Conservation (phyloP, 805 yeast genomes). For the Pachysolen tannophilus region DNA sequence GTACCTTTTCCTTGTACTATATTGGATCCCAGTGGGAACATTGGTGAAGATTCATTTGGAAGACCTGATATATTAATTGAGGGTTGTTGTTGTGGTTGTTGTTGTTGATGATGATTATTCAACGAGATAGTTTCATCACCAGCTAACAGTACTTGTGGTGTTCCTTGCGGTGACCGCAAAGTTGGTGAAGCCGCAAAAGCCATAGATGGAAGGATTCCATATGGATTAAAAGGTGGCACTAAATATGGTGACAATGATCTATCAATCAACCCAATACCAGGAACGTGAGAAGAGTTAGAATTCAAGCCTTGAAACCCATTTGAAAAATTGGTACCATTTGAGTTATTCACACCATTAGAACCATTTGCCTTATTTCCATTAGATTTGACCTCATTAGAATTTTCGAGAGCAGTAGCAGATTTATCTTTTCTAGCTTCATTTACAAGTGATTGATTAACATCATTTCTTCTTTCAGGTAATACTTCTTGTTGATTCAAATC, state of each 20-base stretch:
- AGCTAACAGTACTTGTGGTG: constrained; percentile 7
- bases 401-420: too few relatives aligned
- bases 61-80: background rate
- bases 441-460: too few relatives aligned
- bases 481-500: background rate
- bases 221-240: constrained; percentile 45
- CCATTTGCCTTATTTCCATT: too few relatives aligned
- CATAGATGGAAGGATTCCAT: constrained; percentile 23
- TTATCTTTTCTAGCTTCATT: too few relatives aligned
- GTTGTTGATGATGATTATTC: constrained; percentile 3
- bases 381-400: too few relatives aligned
- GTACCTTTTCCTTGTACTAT: too few relatives aligned
- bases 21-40: constrained; percentile 8
- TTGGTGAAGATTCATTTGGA: constrained; percentile 1
- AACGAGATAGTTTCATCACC: background rate
- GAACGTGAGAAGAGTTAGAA: too few relatives aligned
- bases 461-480: background rate
- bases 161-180: constrained; percentile 10
- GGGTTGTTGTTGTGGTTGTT: constrained; percentile 4
- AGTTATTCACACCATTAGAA: too few relatives aligned
- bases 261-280: constrained; percentile 7
- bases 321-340: too few relatives aligned
- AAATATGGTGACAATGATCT: constrained; percentile 30
- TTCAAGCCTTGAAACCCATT: too few relatives aligned
- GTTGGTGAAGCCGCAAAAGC: constrained; percentile 14